Percentiles rank a stretch among this genome's conserved stretches.
These are phyloP conservation scores for Chrysosphaeria jannelii DNA, from an alignment of 2,329 filamentous ascomycete species.

Conservation along the genomic window DNA sequence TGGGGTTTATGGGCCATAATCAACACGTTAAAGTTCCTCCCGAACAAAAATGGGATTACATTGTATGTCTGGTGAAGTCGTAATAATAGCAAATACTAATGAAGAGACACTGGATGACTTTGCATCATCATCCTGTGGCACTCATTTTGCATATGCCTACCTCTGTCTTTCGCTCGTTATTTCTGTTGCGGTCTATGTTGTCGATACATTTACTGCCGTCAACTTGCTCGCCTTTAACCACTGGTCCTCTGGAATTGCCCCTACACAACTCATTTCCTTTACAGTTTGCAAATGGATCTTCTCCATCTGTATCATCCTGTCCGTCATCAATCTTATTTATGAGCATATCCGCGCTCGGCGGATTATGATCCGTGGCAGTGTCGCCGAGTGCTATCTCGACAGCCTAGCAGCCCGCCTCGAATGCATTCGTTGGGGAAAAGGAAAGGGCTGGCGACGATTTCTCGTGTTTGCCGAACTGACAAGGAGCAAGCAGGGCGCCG, in stretches of 20 bases:
- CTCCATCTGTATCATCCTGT: slow-evolving; percentile 68
- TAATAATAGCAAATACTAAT: slow-evolving; percentile 1
- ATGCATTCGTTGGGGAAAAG: slow-evolving; percentile 42
- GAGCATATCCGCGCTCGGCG: slow-evolving; percentile 54
- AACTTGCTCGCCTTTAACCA: slow-evolving; percentile 69
- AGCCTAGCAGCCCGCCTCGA: slow-evolving; percentile 61
- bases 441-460: slow-evolving; percentile 64
- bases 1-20: slow-evolving; percentile 34
- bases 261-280: slow-evolving; percentile 36
- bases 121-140: slow-evolving; percentile 49
- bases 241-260: slow-evolving; percentile 64
- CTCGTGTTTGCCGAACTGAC: slow-evolving; percentile 79
- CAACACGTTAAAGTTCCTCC: slow-evolving; percentile 36
- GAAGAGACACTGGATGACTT: slow-evolving; percentile 35
- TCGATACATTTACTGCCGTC: slow-evolving; percentile 81
- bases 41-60: slow-evolving; percentile 87
- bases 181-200: slow-evolving; percentile 57
- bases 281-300: slow-evolving; percentile 84
- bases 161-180: slow-evolving; percentile 54
- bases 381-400: slow-evolving; percentile 79
- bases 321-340: slow-evolving; percentile 51
- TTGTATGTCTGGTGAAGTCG: slow-evolving; percentile 22
- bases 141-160: slow-evolving; percentile 54
- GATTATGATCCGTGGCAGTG: slow-evolving; percentile 58
- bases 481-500: slow-evolving; percentile 67